phyloP scores from a whole-genome alignment of 441 rosid species.

The Mallotus japonicus region DNA sequence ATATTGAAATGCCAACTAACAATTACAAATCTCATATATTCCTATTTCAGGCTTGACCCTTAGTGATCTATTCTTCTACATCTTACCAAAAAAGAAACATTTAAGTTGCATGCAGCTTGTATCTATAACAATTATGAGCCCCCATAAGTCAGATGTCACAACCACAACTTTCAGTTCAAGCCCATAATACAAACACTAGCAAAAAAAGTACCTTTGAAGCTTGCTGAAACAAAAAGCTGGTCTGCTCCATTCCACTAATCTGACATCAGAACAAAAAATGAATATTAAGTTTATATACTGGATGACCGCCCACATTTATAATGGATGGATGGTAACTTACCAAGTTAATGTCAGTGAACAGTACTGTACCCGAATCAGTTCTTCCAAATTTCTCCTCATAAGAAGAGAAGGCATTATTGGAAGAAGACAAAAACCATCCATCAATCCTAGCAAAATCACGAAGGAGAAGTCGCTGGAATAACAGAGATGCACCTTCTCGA shows the following conservation, averaged over 20 bases:
- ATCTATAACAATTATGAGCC: not conserved
- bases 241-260: conserved; percentile 99
- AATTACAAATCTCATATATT: not conserved
- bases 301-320: conserved; percentile 6
- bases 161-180: conserved; percentile 9
- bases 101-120: not conserved
- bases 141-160: conserved; percentile 7
- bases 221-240: conserved; percentile 96
- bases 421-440: conserved; percentile 91
- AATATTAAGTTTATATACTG: conserved; percentile 12
- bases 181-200: not conserved
- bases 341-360: conserved; percentile 90
- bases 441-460: conserved; percentile 94
- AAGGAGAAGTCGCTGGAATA: conserved; percentile 73
- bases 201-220: conserved; percentile 78
- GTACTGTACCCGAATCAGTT: conserved; percentile 44
- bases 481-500: conserved; percentile 75
- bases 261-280: conserved; percentile 34
- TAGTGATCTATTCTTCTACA: not conserved
- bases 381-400: conserved; percentile 45
- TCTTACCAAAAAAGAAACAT: not conserved
- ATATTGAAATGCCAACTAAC: conserved; percentile 7
- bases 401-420: conserved; percentile 35
- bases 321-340: conserved; percentile 37
- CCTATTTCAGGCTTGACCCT: not conserved